Evolutionary conservation across 495 filamentous ascomycete species (phyloP), one percentile per base, ranked within the genome.

Genomic region (Pyrenula massariospora): DNA sequence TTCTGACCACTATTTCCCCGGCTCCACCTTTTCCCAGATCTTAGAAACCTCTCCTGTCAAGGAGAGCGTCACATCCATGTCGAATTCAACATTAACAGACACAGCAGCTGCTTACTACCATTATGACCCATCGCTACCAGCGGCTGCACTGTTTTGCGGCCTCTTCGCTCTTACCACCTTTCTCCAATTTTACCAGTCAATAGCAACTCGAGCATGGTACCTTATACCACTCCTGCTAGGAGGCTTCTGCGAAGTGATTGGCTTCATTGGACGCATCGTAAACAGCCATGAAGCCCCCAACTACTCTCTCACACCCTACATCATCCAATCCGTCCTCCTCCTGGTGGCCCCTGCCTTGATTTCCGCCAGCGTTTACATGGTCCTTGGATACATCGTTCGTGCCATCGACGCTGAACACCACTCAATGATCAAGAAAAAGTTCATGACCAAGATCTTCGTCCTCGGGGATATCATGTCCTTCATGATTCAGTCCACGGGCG

Each of bases 361-460:
- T 58, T 76, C 80, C 2, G 80, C 80, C 2, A 80, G 78, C 0
- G 71, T 83, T 20, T 84, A 83, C 65, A 84, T 82, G 77, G 68
- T 77, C 24, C 76, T 84, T n/a, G 80, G 74, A 0, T 69, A 79
- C n/a, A 51, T 79, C 10, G 72, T 82, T 51, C 60, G 57, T 1
- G 62, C 73, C 36, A 67, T 78, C 0, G 59, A 75, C 19, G 80
- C 71, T 19, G 77, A 80, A 24, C 19, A 31, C 1, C 52, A 59
- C 1, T 67, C 61, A 31, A n/a, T 67, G 2, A 57, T 68, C 3
- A 54, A 57, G 3, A 55, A 62, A 2, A 61, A 58, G n/a, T 70
- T 65, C 64, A 53, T 71, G 58, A 71, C 66, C 47, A 66, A 67
- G 59, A 70, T 70, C 23, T 74, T 74, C 52, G 69, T 72, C 42